Evolutionary conservation across 768 basidiomycete genomes (phyloP).

Genomic region (Hebeloma cylindrosporum): DNA sequence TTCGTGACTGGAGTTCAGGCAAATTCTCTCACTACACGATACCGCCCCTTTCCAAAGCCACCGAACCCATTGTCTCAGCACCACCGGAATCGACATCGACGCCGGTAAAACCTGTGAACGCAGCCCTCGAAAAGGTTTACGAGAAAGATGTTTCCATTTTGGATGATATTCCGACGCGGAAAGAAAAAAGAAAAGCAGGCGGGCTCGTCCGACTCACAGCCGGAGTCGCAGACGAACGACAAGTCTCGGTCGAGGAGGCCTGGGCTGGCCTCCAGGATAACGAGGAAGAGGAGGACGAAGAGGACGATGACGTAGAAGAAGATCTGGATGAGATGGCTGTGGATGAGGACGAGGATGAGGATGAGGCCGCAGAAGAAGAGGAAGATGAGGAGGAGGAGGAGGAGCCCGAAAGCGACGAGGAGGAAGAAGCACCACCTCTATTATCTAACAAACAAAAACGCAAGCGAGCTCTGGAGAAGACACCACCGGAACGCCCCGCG

Average conservation of each 20-base stretch:
- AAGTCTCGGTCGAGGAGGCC: slow-evolving; percentile 37
- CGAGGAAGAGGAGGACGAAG: slow-evolving; percentile 32
- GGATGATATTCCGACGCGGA: slow-evolving; percentile 47
- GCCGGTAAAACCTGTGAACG: slow-evolving; percentile 2
- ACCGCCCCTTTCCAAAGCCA: slow-evolving; percentile 37
- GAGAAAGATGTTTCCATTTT: slow-evolving; percentile 53
- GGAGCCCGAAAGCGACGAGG: slow-evolving; percentile 43
- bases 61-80: slow-evolving; percentile 7
- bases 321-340: slow-evolving; percentile 38
- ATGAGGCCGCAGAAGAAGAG: slow-evolving; percentile 32
- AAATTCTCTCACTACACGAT: slow-evolving; percentile 72
- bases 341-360: slow-evolving; percentile 40
- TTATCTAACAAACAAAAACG: slow-evolving; percentile 46
- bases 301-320: slow-evolving; percentile 35
- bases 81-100: slow-evolving; percentile 7
- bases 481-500: slow-evolving; percentile 30
- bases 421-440: slow-evolving; percentile 28
- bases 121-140: slow-evolving; percentile 32
- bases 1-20: slow-evolving; percentile 83
- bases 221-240: slow-evolving; percentile 38
- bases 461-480: slow-evolving; percentile 35
- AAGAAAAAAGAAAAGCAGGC: slow-evolving; percentile 62
- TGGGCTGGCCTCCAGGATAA: slow-evolving; percentile 42
- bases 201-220: slow-evolving; percentile 57
- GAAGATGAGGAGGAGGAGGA: slow-evolving; percentile 34